These are phyloP conservation scores for Umbilicus rupestris DNA, from an alignment of 164 flowering plant genomes.

Conservation along the genomic window DNA sequence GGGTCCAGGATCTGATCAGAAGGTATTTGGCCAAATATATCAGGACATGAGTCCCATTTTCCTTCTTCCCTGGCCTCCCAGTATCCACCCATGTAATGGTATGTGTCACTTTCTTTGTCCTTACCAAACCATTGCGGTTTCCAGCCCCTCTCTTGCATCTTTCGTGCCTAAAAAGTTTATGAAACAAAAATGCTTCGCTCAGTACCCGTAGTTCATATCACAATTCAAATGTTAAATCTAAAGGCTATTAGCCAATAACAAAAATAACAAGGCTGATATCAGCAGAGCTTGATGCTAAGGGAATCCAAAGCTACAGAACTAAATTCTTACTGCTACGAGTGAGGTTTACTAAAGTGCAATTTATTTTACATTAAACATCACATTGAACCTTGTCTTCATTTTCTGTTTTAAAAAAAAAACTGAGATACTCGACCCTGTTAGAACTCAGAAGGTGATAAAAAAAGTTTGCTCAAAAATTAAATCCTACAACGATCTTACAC, in stretches of 20 bases:
- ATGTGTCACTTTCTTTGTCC: conserved; percentile 46
- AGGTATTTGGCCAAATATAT: conserved; percentile 61
- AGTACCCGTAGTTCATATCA: background rate
- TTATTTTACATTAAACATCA: too few relatives aligned
- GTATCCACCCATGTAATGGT: conserved; percentile 61
- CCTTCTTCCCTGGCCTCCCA: conserved; percentile 75
- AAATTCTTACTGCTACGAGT: background rate
- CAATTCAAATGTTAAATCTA: background rate
- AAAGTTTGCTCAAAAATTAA: background rate
- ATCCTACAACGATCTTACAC: background rate
- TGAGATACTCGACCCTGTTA: background rate
- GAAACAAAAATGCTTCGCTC: background rate
- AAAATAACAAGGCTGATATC: too few relatives aligned
- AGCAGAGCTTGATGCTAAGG: too few relatives aligned
- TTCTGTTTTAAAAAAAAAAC: background rate
- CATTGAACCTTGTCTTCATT: background rate
- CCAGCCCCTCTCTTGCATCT: conserved; percentile 89
- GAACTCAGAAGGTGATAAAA: background rate
- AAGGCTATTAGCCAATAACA: too few relatives aligned
- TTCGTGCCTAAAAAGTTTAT: conserved; percentile 42
- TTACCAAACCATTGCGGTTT: conserved; percentile 69
- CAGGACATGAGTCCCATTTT: conserved; percentile 63
- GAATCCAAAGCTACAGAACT: background rate
- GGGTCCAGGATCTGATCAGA: conserved; percentile 18
- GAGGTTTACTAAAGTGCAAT: background rate